Evolutionary conservation across 169 alveolate species (phyloP), one percentile per base, ranked within the genome.

Genomic region (Plasmodium chabaudi): DNA sequence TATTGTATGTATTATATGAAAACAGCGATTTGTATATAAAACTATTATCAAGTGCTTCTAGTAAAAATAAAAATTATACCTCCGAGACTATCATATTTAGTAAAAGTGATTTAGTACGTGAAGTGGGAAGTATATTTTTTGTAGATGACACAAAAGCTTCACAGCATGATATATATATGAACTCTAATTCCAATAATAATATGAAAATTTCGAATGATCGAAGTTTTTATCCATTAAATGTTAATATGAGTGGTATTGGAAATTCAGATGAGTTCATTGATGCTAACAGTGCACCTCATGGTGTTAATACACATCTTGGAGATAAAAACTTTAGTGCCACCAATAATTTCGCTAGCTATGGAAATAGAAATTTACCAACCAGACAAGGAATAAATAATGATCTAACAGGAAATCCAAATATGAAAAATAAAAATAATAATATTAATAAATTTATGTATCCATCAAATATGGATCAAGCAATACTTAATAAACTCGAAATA

Each of bases 21-120:
- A 86, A 70, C 49, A 55, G 87, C 19, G 77, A 68, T 47, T 34
- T 86, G 17, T 69, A 86, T 70, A 87, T 86, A n/a, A 86, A 70
- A 65, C 9, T 86, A 2, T 56, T 86, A 7, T 5, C 57, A 19
- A 56, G 19, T 21, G 4, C 17, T 12, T n/a, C 9, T n/a, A 57
- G 65, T 13, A 67, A 47, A 0, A 55, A 59, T 6, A 56, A 64
- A 49, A 68, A 86, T 70, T 86, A 70, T 34, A 6, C 71, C 0
- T 86, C 91, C 0, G 91, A 86, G 5, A 86, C 91, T 25, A 86
- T 86, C 15, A 59, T 19, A 53, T 86, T 51, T 47, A 69, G 63
- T 0, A 86, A 86, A 42, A 49, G 49, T 5, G 91, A 86, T 6
- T 25, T 86, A 5, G 34, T 86, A 5, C 57, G 51, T 6, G 87